phyloP scores from a whole-genome alignment of 192 early-diverging fungal species.

The Coemansia aciculifera region DNA sequence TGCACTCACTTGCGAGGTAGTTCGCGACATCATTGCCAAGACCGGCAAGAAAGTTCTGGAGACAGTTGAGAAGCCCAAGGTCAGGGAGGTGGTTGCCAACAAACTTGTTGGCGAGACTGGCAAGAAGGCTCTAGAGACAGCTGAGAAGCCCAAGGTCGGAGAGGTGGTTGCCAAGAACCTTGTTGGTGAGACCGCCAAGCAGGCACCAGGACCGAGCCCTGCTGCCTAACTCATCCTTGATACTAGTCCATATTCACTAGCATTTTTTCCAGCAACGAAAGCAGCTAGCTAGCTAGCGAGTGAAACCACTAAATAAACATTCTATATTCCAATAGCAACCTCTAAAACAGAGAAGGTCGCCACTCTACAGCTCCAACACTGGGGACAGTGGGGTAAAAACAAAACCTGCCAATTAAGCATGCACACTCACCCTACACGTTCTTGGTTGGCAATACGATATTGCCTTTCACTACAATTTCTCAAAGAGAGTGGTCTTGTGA shows the following conservation, averaged over 20 bases:
- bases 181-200: not conserved
- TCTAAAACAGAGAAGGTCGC: too few species aligned
- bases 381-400: not conserved
- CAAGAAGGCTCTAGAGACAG: not conserved
- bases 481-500: not conserved
- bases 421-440: not conserved
- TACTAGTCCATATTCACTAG: not conserved
- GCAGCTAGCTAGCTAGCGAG: not conserved
- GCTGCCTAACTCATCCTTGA: not conserved
- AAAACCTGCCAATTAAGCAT: not conserved
- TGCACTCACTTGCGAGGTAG: not conserved
- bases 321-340: too few species aligned
- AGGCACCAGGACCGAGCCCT: not conserved
- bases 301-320: too few species aligned
- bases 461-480: not conserved
- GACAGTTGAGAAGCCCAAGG: not conserved
- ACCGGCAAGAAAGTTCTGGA: not conserved
- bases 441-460: not conserved
- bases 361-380: not conserved
- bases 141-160: not conserved
- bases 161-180: not conserved
- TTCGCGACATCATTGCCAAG: not conserved
- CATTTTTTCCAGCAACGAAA: not conserved
- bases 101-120: not conserved
- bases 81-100: not conserved